Percentiles rank a stretch among this genome's conserved stretches.
These are phyloP conservation scores for Spinellus fusiger DNA, from an alignment of 192 early-diverging fungal species.

Conservation along the genomic window DNA sequence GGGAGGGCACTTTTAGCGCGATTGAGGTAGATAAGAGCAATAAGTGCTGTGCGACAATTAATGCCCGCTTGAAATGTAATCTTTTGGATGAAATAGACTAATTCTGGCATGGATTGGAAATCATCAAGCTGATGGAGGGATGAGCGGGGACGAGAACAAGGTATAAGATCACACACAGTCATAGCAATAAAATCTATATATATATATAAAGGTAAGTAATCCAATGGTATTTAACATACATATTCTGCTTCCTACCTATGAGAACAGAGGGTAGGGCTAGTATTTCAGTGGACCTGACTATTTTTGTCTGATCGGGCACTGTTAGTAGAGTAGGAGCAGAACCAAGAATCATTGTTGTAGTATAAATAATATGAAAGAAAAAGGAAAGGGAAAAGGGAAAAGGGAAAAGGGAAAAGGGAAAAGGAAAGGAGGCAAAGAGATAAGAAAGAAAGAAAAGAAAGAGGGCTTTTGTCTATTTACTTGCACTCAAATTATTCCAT, in stretches of 20 bases:
- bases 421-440: neutral
- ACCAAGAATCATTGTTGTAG: neutral
- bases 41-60: constrained; percentile 12
- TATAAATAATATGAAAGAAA: neutral
- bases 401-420: neutral
- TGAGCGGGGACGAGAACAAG: neutral
- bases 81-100: constrained; percentile 28
- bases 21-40: constrained; percentile 22
- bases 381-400: neutral
- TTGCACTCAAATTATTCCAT: neutral
- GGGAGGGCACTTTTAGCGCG: constrained; percentile 23
- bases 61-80: constrained; percentile 21
- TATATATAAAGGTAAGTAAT: neutral
- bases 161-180: constrained; percentile 13
- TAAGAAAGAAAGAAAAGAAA: neutral
- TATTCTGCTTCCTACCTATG: neutral
- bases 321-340: neutral
- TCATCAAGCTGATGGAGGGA: neutral
- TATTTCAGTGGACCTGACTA: neutral
- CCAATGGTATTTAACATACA: neutral
- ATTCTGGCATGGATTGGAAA: constrained; percentile 19
- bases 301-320: no score
- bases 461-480: neutral
- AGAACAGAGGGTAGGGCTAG: constrained; percentile 4
- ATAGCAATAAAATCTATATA: constrained; percentile 13